Evolutionary conservation across 495 filamentous ascomycete species (phyloP), one percentile per base, ranked within the genome.

Genomic region (Aspergillus kassunensis): DNA sequence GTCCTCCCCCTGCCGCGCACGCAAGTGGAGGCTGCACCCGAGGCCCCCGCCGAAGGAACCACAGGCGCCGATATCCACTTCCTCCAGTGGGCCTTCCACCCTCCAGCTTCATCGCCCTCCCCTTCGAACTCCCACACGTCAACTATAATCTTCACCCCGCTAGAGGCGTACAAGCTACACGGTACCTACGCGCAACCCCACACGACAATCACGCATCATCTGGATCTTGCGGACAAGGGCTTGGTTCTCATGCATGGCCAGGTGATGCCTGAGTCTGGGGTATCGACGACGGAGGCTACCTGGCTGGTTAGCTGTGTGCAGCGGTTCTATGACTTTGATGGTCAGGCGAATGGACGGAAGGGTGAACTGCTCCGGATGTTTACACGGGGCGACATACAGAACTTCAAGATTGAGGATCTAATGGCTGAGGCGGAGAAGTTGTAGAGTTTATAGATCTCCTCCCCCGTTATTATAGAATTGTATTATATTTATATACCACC

Each of bases 291-390:
- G 13, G 86, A 97, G 63, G 90, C 87, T 21, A 81, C 80, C 66
- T 96, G 87, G 90, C 64, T 98, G 59, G 78, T 95, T n/a, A 88
- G 95, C 79, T 89, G 90, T 40, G 69, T 98, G 73, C 93, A 97
- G 79, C 85, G 89, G 68, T 98, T 97, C 67, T 98, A 97, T 64
- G 90, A 85, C 12, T 75, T 74, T 44, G 78, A 77, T 2, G 73
- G 73, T 9, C 74, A 78, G 62, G 81, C 76, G 6, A 69, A 55
- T 48, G 77, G 75, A 2, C 72, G 74, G 27, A 81, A 76, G 64
- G 65, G 69, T n/a, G 73, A 78, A 72, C 62, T 97, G 65, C 66
- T 97, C 64, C 86, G 89, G 66, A 82, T 84, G 78, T 97, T 97
- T 66, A 85, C 78, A 5, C 71, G 70, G 49, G 92, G 91, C 1